These are phyloP conservation scores for Rutstroemia sp. DNA, from an alignment of 2,329 filamentous ascomycete species.

Conservation along the genomic window DNA sequence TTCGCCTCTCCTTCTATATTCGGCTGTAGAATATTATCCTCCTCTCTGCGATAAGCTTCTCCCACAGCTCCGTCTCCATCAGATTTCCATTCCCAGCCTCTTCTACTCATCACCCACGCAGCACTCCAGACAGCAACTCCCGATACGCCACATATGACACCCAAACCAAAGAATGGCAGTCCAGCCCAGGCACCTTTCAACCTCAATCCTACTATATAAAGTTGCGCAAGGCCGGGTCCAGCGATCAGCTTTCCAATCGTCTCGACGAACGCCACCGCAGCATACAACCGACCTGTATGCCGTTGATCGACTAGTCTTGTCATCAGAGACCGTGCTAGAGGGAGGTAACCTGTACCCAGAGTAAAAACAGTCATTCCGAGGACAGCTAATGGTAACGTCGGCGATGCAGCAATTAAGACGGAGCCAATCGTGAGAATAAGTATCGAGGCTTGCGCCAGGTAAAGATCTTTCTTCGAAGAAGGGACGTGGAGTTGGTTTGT, in stretches of 20 bases:
- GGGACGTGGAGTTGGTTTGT: constrained; percentile 13
- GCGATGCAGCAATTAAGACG: constrained; percentile 16
- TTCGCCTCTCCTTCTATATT: no score
- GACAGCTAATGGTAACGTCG: constrained; percentile 18
- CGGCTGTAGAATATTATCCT: no score
- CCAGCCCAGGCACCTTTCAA: constrained; percentile 22
- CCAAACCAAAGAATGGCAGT: constrained; percentile 19
- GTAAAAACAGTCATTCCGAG: constrained; percentile 20
- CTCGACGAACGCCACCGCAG: constrained; percentile 22
- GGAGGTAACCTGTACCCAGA: constrained; percentile 19
- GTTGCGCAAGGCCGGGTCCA: constrained; percentile 17
- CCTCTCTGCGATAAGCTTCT: no score
- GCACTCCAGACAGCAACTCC: background rate
- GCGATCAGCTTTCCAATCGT: constrained; percentile 17
- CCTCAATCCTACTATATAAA: constrained; percentile 22
- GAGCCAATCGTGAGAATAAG: constrained; percentile 16
- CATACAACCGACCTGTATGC: constrained; percentile 23
- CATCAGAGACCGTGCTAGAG: constrained; percentile 18
- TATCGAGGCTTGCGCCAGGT: constrained; percentile 17
- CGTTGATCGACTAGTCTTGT: constrained; percentile 22
- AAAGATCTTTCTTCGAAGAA: constrained; percentile 18
- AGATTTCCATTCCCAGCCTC: background rate
- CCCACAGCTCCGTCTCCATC: no score
- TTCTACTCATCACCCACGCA: background rate
- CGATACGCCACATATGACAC: background rate